Evolutionary conservation across 768 basidiomycete species (phyloP).

Genomic region (Mycena rosella): DNA sequence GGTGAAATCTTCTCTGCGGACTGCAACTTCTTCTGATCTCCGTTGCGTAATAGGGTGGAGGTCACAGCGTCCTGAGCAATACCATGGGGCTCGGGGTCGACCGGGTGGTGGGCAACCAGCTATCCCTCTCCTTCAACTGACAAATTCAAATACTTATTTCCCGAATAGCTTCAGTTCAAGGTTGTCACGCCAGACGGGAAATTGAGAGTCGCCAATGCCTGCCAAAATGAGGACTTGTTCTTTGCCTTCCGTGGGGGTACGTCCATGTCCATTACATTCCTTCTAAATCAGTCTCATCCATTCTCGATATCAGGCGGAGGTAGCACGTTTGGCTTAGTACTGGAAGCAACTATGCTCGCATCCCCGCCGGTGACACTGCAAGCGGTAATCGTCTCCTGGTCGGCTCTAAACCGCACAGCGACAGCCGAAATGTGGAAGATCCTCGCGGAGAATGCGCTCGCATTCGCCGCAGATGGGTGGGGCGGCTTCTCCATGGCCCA

Average conservation of each 20-base stretch:
- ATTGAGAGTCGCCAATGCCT: constrained; percentile 58
- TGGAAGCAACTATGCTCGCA: constrained; percentile 50
- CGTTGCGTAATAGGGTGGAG: constrained; percentile 50
- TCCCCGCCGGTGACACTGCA: constrained; percentile 53
- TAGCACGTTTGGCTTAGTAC: constrained; percentile 60
- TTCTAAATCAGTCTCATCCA: not conserved
- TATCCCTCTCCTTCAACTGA: not conserved
- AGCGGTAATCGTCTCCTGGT: constrained; percentile 50
- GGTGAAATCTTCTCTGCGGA: constrained; percentile 26
- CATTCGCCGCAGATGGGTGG: constrained; percentile 62
- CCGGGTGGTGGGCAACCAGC: constrained; percentile 51
- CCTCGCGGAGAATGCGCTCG: constrained; percentile 53
- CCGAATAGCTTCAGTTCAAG: constrained; percentile 58
- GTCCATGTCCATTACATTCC: not conserved
- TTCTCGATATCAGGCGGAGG: constrained; percentile 50
- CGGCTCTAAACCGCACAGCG: constrained; percentile 40
- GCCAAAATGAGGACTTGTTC: constrained; percentile 65
- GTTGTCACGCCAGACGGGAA: constrained; percentile 67
- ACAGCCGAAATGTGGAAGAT: constrained; percentile 51
- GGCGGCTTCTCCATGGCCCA: constrained; percentile 57
- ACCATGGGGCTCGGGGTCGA: constrained; percentile 62
- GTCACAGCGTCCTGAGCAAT: constrained; percentile 58
- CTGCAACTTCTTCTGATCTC: constrained; percentile 38
- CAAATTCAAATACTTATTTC: not conserved
- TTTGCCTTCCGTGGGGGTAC: constrained; percentile 65